Base-by-base conservation (phyloP, 208 protist genomes). In the Wallacemonas sp. region DNA sequence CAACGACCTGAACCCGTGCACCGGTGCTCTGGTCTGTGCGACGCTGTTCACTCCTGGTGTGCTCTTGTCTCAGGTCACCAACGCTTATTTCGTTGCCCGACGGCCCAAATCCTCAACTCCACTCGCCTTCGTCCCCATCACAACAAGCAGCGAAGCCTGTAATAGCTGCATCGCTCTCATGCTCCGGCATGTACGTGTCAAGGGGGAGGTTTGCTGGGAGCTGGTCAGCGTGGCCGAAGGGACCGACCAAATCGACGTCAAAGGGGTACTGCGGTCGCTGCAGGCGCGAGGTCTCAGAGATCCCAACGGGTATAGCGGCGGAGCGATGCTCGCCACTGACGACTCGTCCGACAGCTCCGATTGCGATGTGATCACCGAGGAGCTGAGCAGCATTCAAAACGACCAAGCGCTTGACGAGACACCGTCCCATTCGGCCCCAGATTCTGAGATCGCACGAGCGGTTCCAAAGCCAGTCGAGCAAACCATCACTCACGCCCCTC, bases 201-300 rank as follows among this genome's bases (percentile, higher is more conserved):
- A 80, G 53, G 77, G 66, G 0, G 78, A 90, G 41, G 51, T 55
- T 8, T 54, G 62, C 30, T 94, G 88, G 88, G 85, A 94, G 64
- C 55, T 94, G 38, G 78, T 90, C n/a, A 81, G 79, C 64, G 69
- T 94, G 30, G 78, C 58, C 26, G 88, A 94, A 53, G 69, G 62
- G 0, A 45, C 89, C 11, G 19, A 31, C 0, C 46, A 73, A 19
- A 66, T 74, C 28, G 84, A 93, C 70, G 76, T 95, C 26, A 86
- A 79, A 46, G 70, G 72, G 44, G 62, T 94, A 21, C 59, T 92
- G 19, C 47, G 70, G 24, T 49, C 75, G 59, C 55, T 94, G 53
- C 75, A 88, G 59, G 60, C 49, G 17, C 70, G 88, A 19, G 88
- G 88, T 0, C 66, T 94, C 33, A 21, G 61, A 3, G 83, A 88